Conservation (phyloP, 2,329 filamentous ascomycete genomes). For the Trichoderma sp. region DNA sequence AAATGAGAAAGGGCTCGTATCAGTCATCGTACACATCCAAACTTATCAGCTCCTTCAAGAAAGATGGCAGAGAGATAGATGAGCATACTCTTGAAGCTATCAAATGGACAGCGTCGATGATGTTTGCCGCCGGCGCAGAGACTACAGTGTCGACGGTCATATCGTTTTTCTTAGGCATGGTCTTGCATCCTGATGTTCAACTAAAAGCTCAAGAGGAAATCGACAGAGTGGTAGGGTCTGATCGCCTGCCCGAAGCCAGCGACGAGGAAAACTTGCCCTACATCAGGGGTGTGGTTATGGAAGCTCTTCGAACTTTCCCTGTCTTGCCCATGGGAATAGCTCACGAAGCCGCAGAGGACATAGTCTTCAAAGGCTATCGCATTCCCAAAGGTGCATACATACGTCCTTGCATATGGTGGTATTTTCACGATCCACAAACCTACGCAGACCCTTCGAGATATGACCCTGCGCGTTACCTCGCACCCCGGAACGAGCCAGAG, state of each 20-base stretch:
- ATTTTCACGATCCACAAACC: not conserved
- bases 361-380: not conserved
- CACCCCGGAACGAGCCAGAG: slow-evolving; percentile 23
- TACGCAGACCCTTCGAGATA: slow-evolving; percentile 42
- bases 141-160: not conserved
- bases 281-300: not conserved
- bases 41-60: not conserved
- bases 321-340: not conserved
- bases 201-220: slow-evolving; percentile 10
- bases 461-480: slow-evolving; percentile 30
- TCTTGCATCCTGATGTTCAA: not conserved
- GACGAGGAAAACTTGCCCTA: not conserved
- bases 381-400: not conserved
- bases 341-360: not conserved
- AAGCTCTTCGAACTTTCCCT: not conserved
- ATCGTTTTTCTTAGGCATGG: not conserved
- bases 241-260: not conserved
- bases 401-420: not conserved
- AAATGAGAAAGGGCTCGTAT: not conserved
- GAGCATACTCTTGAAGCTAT: not conserved
- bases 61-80: not conserved
- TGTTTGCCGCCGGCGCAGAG: not conserved
- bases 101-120: not conserved
- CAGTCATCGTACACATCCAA: not conserved
- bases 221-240: not conserved